phyloP scores from a whole-genome alignment of 345 rosid genomes.

The Rhodamnia argentea region DNA sequence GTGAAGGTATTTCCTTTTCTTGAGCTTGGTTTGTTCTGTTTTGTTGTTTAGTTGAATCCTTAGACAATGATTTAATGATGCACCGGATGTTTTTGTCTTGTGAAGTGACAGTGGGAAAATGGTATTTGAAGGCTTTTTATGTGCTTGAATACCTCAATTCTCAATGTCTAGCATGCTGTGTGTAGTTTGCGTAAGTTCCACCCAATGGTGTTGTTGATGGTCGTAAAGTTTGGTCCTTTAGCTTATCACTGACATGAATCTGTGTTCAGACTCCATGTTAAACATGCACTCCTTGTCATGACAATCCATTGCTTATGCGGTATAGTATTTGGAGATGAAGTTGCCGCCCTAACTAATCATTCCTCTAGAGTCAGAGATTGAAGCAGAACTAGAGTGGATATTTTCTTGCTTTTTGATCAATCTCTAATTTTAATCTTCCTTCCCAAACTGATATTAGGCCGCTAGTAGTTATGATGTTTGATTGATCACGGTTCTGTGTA shows the following conservation, averaged over 20 bases:
- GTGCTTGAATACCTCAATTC: neutral
- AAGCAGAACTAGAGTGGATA: neutral
- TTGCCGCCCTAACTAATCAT: neutral
- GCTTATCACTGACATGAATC: neutral
- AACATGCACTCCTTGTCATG: neutral
- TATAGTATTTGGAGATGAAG: neutral
- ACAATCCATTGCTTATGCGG: neutral
- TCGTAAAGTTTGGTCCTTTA: neutral
- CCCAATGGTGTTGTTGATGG: neutral
- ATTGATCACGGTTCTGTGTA: neutral
- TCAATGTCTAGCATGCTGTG: neutral
- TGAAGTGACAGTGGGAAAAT: neutral
- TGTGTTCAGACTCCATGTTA: neutral
- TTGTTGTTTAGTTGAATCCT: neutral
- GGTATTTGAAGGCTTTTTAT: neutral
- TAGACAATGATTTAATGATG: neutral
- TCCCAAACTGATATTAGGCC: neutral
- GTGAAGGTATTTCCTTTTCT: slow-evolving; percentile 37
- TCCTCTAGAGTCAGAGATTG: neutral
- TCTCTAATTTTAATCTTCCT: neutral
- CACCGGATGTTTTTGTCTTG: neutral
- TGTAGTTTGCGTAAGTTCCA: neutral
- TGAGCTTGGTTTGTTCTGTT: neutral
- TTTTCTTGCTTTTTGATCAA: neutral
- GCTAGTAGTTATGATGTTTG: neutral